phyloP scores from a whole-genome alignment of 2,329 filamentous ascomycete genomes.

The Pseudogymnoascus sp. region DNA sequence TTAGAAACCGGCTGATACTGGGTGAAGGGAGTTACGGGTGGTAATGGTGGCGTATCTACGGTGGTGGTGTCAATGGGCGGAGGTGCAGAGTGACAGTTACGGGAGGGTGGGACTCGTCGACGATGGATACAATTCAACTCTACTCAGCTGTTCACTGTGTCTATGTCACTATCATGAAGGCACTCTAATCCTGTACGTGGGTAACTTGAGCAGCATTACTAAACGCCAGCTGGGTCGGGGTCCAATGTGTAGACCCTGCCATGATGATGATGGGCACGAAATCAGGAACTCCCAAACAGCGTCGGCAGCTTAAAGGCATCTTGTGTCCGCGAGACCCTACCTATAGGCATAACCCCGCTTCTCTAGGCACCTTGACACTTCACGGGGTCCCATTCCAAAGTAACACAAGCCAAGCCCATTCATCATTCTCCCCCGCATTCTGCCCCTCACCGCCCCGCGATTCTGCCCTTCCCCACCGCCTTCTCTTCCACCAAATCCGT shows the following conservation, averaged over 20 bases:
- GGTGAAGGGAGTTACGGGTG: constrained; percentile 2
- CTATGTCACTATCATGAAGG: background rate
- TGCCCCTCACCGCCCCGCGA: constrained; percentile 1
- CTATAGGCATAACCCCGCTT: background rate
- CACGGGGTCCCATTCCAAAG: background rate
- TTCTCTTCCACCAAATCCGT: constrained; percentile 1
- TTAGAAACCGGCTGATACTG: constrained; percentile 3
- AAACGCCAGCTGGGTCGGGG: too few relatives aligned
- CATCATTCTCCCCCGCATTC: background rate
- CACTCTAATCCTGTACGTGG: too few relatives aligned
- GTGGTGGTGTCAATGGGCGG: background rate
- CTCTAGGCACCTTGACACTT: background rate
- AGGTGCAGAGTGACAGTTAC: background rate
- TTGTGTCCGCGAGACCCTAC: background rate
- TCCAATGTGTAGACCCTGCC: background rate
- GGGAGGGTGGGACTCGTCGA: background rate
- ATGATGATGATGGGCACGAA: background rate
- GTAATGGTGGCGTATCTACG: background rate
- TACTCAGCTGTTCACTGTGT: background rate
- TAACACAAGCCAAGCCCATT: background rate
- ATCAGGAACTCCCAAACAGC: background rate
- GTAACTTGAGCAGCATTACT: too few relatives aligned
- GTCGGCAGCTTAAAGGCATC: background rate
- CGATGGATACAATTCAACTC: background rate
- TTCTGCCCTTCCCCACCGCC: background rate